Evolutionary conservation across 1,284 basidiomycete genomes (phyloP).

Genomic region (Marasmius oreades): DNA sequence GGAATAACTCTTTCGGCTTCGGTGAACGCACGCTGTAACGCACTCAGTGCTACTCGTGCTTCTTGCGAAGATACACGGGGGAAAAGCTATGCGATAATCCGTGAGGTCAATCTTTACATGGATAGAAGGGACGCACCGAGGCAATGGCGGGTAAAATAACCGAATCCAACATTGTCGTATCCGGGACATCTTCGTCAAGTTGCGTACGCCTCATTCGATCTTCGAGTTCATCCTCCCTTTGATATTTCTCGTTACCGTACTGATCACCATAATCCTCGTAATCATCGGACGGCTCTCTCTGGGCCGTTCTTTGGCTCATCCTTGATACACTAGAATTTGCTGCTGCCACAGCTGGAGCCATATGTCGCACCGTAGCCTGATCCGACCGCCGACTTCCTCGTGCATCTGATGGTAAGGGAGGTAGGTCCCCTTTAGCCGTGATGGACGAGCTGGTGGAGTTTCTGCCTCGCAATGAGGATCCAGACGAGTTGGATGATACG

Average conservation of each 20-base stretch:
- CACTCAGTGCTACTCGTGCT: conserved; percentile 78
- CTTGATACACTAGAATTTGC: conserved; percentile 16
- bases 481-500: conserved; percentile 15
- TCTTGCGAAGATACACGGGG: conserved; percentile 86
- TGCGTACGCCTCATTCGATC: conserved; percentile 17
- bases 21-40: conserved; percentile 85
- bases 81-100: conserved; percentile 59
- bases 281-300: conserved; percentile 55
- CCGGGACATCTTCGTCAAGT: conserved; percentile 67
- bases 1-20: conserved; percentile 89
- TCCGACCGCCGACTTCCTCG: conserved; percentile 43
- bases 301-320: conserved; percentile 22
- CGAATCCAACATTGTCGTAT: conserved; percentile 90
- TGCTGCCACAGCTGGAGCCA: conserved; percentile 30
- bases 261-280: conserved; percentile 66
- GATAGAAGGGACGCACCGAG: conserved; percentile 52
- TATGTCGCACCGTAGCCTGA: conserved; percentile 65
- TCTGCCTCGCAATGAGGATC: conserved; percentile 6
- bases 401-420: conserved; percentile 47
- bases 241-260: conserved; percentile 24
- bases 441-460: conserved; percentile 17
- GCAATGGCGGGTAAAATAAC: conserved; percentile 91
- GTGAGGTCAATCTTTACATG: conserved; percentile 4
- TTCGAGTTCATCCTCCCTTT: conserved; percentile 11
- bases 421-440: conserved; percentile 56